Percentiles rank a stretch among this genome's conserved stretches.
Evolutionary conservation across 2,329 filamentous ascomycete species (phyloP).

Genomic region (Xylogone sp.): DNA sequence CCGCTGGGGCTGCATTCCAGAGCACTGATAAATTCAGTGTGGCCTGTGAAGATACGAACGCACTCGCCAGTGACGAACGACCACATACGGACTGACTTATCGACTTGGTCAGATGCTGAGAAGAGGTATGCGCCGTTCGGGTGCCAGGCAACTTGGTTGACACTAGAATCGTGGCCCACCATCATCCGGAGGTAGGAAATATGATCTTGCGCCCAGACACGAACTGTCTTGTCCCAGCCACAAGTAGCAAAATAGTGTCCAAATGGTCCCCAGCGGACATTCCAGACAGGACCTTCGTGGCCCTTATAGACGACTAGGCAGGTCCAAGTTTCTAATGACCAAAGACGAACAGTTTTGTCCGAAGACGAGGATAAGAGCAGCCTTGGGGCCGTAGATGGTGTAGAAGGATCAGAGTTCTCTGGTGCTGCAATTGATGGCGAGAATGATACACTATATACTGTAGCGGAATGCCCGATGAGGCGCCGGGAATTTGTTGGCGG

Average conservation of each 20-base stretch:
- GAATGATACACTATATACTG: constrained; percentile 87
- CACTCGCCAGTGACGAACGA: constrained; percentile 82
- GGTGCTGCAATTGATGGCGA: constrained; percentile 42
- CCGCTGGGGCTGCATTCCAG: constrained; percentile 85
- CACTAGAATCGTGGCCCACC: constrained; percentile 87
- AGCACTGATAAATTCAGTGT: constrained; percentile 81
- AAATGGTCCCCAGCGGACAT: constrained; percentile 84
- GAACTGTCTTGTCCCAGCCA: constrained; percentile 84
- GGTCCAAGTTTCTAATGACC: constrained; percentile 90
- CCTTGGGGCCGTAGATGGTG: constrained; percentile 55
- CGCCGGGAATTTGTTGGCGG: constrained; percentile 68
- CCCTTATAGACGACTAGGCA: constrained; percentile 92
- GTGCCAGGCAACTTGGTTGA: constrained; percentile 92
- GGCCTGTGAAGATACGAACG: constrained; percentile 88
- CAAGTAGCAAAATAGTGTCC: constrained; percentile 92
- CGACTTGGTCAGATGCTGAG: constrained; percentile 77
- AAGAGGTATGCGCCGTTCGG: constrained; percentile 93
- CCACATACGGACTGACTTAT: constrained; percentile 98
- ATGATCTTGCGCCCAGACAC: constrained; percentile 90
- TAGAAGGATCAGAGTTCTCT: constrained; percentile 15
- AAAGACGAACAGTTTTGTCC: constrained; percentile 84
- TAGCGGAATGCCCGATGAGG: constrained; percentile 82
- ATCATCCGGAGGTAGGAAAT: constrained; percentile 85
- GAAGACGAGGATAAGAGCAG: constrained; percentile 83
- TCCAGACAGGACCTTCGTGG: constrained; percentile 85